phyloP scores from a whole-genome alignment of 371 early-diverging fungal genomes.

The Mycotypha africana region DNA sequence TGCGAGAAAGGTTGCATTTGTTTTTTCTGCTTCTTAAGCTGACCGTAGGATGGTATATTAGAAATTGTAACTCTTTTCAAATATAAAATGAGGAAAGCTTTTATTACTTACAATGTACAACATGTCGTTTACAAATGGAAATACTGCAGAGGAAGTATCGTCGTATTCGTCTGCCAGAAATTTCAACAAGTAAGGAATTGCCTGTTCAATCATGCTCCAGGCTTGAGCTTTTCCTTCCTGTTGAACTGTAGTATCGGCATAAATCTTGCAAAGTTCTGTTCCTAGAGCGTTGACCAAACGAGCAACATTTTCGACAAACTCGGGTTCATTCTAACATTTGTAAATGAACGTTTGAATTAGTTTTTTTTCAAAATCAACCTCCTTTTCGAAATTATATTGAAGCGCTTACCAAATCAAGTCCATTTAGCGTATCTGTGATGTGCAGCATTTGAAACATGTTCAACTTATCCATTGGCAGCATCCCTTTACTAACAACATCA shows the following conservation, averaged over 20 bases:
- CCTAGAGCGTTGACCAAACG: slow-evolving; percentile 80
- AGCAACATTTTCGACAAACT: slow-evolving; percentile 80
- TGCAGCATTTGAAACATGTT: slow-evolving; percentile 77
- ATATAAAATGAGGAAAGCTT: neutral
- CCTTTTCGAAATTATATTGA: neutral
- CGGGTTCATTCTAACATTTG: slow-evolving; percentile 64
- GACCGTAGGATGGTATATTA: too few species aligned
- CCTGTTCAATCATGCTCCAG: slow-evolving; percentile 52
- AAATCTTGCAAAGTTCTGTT: slow-evolving; percentile 76
- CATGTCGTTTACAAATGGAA: slow-evolving; percentile 66
- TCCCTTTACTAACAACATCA: slow-evolving; percentile 87
- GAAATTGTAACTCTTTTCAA: too few species aligned
- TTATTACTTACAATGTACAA: slow-evolving; percentile 48
- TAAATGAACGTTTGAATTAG: neutral
- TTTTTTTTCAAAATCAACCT: neutral
- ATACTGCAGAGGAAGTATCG: slow-evolving; percentile 74
- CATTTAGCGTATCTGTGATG: slow-evolving; percentile 59
- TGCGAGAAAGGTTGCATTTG: slow-evolving; percentile 52
- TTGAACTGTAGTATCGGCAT: slow-evolving; percentile 50
- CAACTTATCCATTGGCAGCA: slow-evolving; percentile 85
- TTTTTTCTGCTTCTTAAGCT: slow-evolving; percentile 67
- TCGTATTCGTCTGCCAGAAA: slow-evolving; percentile 79
- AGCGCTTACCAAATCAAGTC: slow-evolving; percentile 41
- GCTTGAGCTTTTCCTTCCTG: slow-evolving; percentile 35
- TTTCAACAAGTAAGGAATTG: slow-evolving; percentile 64